Evolutionary conservation across 2,329 filamentous ascomycete species (phyloP).

Genomic region (Botrytis fragariae): DNA sequence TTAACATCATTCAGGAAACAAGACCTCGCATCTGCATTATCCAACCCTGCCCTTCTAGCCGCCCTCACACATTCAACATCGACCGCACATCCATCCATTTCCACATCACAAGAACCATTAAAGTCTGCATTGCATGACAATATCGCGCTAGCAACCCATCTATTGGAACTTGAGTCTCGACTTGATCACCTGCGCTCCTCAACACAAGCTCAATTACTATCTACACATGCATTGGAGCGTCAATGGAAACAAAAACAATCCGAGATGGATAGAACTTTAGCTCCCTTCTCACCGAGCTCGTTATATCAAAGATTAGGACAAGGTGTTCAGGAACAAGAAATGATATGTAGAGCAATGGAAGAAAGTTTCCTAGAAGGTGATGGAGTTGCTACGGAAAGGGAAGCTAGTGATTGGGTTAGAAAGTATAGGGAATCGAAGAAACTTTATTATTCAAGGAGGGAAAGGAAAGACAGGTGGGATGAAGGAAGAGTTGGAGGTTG

Average conservation of each 20-base stretch:
- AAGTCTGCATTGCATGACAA: slow-evolving; percentile 68
- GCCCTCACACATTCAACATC: slow-evolving; percentile 68
- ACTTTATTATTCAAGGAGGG: slow-evolving; percentile 73
- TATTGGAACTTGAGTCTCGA: slow-evolving; percentile 58
- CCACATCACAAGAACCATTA: slow-evolving; percentile 63
- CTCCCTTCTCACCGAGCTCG: slow-evolving; percentile 80
- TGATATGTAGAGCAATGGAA: slow-evolving; percentile 76
- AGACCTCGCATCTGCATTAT: slow-evolving; percentile 70
- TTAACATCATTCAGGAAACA: slow-evolving; percentile 57
- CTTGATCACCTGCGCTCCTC: slow-evolving; percentile 61
- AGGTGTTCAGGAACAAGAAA: slow-evolving; percentile 78
- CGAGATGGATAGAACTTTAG: slow-evolving; percentile 82
- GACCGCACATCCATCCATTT: slow-evolving; percentile 70
- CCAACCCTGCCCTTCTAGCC: slow-evolving; percentile 63
- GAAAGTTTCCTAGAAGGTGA: slow-evolving; percentile 74
- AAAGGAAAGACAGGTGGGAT: slow-evolving; percentile 92
- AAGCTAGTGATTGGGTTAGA: slow-evolving; percentile 80
- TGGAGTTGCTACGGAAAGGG: slow-evolving; percentile 69
- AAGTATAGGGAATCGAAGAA: slow-evolving; percentile 78
- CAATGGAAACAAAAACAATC: slow-evolving; percentile 86
- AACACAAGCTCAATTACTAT: slow-evolving; percentile 77
- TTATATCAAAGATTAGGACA: slow-evolving; percentile 79
- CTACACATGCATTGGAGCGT: slow-evolving; percentile 83
- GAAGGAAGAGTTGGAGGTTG: slow-evolving; percentile 93
- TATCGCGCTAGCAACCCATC: slow-evolving; percentile 62